Base-by-base conservation (phyloP, 2,329 filamentous ascomycete species). In the Parafenestella ontariensis region DNA sequence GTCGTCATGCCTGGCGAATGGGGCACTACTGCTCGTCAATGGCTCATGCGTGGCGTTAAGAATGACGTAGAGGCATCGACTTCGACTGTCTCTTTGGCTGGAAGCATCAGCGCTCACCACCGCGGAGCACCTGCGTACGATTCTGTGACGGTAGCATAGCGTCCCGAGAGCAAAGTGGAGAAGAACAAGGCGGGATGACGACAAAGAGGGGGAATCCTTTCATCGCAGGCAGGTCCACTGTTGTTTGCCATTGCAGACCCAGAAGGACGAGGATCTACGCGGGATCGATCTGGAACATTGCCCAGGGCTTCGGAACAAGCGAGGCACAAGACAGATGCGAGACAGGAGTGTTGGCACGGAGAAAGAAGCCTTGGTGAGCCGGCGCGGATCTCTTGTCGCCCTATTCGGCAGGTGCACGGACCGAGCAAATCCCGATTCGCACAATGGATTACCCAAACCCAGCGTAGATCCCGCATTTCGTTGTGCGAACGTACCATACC, bases 121-220 rank as follows among this genome's bases (percentile, higher is more conserved):
- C 46, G 42, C 42, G 39, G 49, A 44, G 28, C 28, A 6, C 20
- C 21, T 17, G 18, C 15, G n/a, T 37, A 49, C 37, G 40, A 37
- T 31, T 29, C 26, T 23, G 52, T 48, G 31, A 37, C 43, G 29
- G 23, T 24, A 10, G 13, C 11, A 40, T 8, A 9, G 13, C 21
- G 15, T 40, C 21, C 13, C 42, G 43, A 49, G 49, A 49, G 55
- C 33, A 46, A 46, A 37, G 52, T 48, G 58, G 53, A 51, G 58
- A n/a, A n/a, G n/a, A 58, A 45, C 45, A 44, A 31, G 39, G 44
- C 54, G 59, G 54, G 50, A 67, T 69, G 66, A 67, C 66, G 66
- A 69, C 55, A 58, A 57, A 44, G 53, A 56, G 45, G 57, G 45
- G 57, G 21, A n/a, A 28, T 18, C 26, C 33, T 31, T 21, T 51